Evolutionary conservation across 495 filamentous ascomycete species (phyloP).

Genomic region (Penicillium coprophilum): DNA sequence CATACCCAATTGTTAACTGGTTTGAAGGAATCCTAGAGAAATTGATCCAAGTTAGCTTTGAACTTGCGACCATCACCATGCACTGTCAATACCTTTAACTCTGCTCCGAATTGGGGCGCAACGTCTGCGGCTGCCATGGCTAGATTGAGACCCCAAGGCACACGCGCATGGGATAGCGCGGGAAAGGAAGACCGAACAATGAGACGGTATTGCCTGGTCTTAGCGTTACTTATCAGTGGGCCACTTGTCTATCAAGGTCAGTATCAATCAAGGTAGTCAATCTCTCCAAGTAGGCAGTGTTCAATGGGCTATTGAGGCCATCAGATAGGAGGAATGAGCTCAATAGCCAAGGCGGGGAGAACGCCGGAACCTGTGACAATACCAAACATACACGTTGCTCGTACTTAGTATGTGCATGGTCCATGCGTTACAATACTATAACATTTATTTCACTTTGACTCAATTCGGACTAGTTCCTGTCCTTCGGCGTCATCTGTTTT

Average conservation of each 20-base stretch:
- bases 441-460: constrained; percentile 9
- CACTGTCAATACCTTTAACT: constrained; percentile 70
- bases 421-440: constrained; percentile 7
- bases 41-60: constrained; percentile 1
- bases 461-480: constrained; percentile 9
- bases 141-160: constrained; percentile 17
- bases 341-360: constrained; percentile 40
- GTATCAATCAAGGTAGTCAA: neutral
- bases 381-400: constrained; percentile 31
- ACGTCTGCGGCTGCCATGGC: constrained; percentile 74
- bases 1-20: constrained; percentile 86
- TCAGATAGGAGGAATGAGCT: constrained; percentile 22
- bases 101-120: constrained; percentile 79
- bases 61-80: neutral
- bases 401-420: neutral
- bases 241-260: neutral
- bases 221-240: neutral
- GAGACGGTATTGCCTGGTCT: neutral
- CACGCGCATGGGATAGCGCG: constrained; percentile 23
- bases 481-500: constrained; percentile 20
- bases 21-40: constrained; percentile 83
- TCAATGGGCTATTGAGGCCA: constrained; percentile 15
- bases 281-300: neutral
- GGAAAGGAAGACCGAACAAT: constrained; percentile 2
- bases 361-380: constrained; percentile 34